Conservation (phyloP, 2,329 filamentous ascomycete species). For the Aspergillus jensenii region DNA sequence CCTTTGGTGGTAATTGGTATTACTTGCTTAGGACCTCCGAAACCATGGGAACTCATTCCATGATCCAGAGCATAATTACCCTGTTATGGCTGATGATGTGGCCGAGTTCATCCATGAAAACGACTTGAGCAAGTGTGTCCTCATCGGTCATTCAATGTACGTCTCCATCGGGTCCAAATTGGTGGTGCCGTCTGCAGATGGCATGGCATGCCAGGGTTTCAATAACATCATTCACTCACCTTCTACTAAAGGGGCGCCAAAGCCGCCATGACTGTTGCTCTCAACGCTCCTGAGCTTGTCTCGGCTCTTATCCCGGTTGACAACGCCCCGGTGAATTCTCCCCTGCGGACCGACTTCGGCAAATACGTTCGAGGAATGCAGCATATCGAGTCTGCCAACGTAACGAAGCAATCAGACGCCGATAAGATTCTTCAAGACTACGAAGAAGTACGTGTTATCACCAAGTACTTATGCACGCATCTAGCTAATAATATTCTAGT, state of each 20-base stretch:
- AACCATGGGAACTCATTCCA: conserved; percentile 94
- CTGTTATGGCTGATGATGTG: conserved; percentile 78
- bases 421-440: conserved; percentile 74
- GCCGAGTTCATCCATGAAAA: conserved; percentile 74
- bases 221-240: background rate
- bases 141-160: conserved; percentile 94
- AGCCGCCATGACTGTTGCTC: conserved; percentile 81
- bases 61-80: conserved; percentile 72
- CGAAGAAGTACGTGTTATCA: conserved; percentile 57
- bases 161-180: conserved; percentile 20
- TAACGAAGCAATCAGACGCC: conserved; percentile 72
- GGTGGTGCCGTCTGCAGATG: background rate
- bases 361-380: conserved; percentile 84
- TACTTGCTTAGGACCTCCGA: conserved; percentile 67
- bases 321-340: conserved; percentile 84
- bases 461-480: background rate
- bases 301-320: conserved; percentile 78
- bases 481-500: conserved; percentile 37
- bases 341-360: conserved; percentile 70
- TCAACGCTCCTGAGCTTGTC: conserved; percentile 67
- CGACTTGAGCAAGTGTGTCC: conserved; percentile 65
- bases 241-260: conserved; percentile 71
- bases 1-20: background rate
- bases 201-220: background rate
- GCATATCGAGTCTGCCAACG: conserved; percentile 67